Evolutionary conservation across 306 rosid species (phyloP).

Genomic region (Vigna reflexopilosa): DNA sequence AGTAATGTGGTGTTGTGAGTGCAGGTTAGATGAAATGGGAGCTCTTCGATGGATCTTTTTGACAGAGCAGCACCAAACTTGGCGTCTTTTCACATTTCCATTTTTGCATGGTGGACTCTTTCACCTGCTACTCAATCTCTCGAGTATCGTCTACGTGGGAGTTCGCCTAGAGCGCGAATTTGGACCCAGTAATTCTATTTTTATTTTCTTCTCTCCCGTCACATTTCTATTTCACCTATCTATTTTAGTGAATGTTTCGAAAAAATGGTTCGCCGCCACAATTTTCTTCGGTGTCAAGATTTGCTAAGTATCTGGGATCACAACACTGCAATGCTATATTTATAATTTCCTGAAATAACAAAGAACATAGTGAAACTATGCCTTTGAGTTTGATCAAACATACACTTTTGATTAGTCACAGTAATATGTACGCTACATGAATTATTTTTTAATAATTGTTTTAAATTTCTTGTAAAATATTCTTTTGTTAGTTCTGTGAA

Average conservation of each 20-base stretch:
- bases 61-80: slow-evolving; percentile 63
- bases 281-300: not conserved
- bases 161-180: slow-evolving; percentile 77
- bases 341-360: not conserved
- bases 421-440: too few species aligned
- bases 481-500: not conserved
- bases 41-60: slow-evolving; percentile 64
- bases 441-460: not conserved
- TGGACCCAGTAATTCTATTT: slow-evolving; percentile 64
- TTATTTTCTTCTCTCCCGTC: not conserved
- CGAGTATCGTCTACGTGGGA: slow-evolving; percentile 75
- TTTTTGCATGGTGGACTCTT: slow-evolving; percentile 81
- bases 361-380: not conserved
- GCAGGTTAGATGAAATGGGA: slow-evolving; percentile 89
- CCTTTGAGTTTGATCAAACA: not conserved
- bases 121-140: slow-evolving; percentile 81
- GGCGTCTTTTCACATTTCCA: slow-evolving; percentile 92
- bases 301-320: not conserved
- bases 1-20: not conserved
- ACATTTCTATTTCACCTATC: slow-evolving; percentile 19
- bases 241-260: not conserved
- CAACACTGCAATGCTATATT: not conserved
- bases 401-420: too few species aligned
- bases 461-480: not conserved
- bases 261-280: not conserved